Conservation (phyloP, 352 stramenopile genomes). For the Globisporangium echinulatum region DNA sequence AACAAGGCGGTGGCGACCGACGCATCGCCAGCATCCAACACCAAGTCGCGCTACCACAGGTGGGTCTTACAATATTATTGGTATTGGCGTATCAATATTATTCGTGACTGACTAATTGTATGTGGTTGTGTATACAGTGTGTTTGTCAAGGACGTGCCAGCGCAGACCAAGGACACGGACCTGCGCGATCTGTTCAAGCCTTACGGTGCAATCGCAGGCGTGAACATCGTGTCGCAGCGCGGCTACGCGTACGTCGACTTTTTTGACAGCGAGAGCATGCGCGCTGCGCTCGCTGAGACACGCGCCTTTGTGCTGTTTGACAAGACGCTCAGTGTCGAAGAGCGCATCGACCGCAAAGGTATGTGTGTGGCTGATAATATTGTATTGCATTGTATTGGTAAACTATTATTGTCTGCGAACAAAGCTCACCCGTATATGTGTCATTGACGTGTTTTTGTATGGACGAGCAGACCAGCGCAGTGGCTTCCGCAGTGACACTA, state of each 20-base stretch:
- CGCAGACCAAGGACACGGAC: constrained; percentile 66
- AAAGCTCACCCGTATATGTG: constrained; percentile 9
- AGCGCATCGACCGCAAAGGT: constrained; percentile 74
- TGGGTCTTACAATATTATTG: constrained; percentile 6
- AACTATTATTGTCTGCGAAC: not conserved
- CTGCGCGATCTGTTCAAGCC: constrained; percentile 74
- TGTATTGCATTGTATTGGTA: not conserved
- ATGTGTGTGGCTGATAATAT: not conserved
- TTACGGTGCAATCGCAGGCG: constrained; percentile 68
- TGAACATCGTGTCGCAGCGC: constrained; percentile 48
- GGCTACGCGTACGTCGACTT: constrained; percentile 85
- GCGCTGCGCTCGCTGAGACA: constrained; percentile 52
- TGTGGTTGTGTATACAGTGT: constrained; percentile 28
- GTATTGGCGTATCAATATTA: not conserved
- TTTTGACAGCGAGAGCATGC: constrained; percentile 71
- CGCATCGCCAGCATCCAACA: constrained; percentile 14
- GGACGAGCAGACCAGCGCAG: constrained; percentile 26
- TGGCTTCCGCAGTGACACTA: constrained; percentile 41
- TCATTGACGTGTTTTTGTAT: not conserved
- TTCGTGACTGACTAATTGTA: not conserved
- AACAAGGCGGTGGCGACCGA: constrained; percentile 9
- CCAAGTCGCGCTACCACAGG: constrained; percentile 29
- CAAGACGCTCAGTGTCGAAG: constrained; percentile 69
- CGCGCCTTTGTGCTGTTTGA: constrained; percentile 68
- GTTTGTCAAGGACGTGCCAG: constrained; percentile 73